Percentiles rank a stretch among this genome's conserved stretches.
Evolutionary conservation across 1,284 basidiomycete species (phyloP).

Genomic region (Microstroma glucosiphilum): DNA sequence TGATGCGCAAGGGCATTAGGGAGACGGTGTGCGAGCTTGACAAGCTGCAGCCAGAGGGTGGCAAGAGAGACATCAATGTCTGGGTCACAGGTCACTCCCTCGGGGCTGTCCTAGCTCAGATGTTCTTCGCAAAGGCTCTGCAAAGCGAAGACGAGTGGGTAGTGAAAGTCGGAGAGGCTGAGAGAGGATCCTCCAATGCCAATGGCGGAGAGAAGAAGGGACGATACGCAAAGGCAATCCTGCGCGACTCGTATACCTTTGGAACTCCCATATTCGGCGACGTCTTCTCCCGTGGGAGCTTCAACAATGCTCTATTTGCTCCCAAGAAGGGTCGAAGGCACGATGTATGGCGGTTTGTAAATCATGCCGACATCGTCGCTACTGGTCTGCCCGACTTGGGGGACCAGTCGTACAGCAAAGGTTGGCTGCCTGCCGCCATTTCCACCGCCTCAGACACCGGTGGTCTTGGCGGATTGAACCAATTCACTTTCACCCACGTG

Average conservation of each 20-base stretch:
- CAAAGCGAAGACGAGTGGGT: background rate
- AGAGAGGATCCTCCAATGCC: too few relatives aligned
- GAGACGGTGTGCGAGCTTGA: too few relatives aligned
- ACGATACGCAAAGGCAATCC: background rate
- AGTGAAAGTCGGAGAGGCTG: too few relatives aligned
- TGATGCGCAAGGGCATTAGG: too few relatives aligned
- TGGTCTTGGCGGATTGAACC: background rate
- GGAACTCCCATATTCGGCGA: constrained; percentile 2
- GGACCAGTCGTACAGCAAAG: background rate
- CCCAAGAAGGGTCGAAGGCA: background rate
- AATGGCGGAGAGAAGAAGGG: too few relatives aligned
- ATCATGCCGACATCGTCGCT: background rate
- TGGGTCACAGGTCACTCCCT: constrained; percentile 6
- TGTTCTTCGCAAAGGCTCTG: background rate
- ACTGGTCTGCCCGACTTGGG: background rate
- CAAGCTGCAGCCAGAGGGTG: background rate
- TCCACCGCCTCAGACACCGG: background rate
- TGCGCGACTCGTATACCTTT: background rate
- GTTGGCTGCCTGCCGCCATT: background rate
- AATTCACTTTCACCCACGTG: constrained; percentile 11
- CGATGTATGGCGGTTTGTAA: background rate
- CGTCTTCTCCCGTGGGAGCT: background rate
- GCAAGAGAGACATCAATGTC: background rate
- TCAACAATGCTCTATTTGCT: background rate
- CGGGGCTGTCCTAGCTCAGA: background rate